Conservation (phyloP, 306 rosid species). For the Sphenostylis stenocarpa region DNA sequence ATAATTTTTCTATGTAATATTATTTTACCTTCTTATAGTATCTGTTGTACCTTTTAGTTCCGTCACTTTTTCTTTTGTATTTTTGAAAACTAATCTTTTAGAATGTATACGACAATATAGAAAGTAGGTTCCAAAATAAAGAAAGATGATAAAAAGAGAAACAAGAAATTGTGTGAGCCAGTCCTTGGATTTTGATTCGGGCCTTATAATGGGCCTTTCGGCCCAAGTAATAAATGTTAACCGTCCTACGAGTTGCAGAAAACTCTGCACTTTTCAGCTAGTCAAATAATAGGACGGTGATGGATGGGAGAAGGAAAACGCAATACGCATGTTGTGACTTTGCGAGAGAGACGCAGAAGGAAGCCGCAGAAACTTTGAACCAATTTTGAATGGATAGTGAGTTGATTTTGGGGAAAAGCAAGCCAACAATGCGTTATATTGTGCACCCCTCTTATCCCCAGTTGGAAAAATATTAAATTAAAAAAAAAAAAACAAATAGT, state of each 20-base stretch:
- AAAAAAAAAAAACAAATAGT: too few relatives aligned
- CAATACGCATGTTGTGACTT: neutral
- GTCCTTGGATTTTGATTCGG: neutral
- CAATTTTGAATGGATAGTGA: neutral
- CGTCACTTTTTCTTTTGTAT: too few relatives aligned
- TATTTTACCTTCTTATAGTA: too few relatives aligned
- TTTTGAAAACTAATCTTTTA: too few relatives aligned
- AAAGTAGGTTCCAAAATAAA: too few relatives aligned
- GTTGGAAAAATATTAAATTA: neutral
- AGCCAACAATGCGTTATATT: neutral
- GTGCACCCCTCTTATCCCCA: neutral
- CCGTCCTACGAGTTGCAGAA: neutral
- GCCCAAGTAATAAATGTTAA: neutral
- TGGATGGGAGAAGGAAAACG: neutral
- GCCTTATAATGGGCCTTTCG: neutral
- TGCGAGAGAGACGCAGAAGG: neutral
- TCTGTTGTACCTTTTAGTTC: too few relatives aligned
- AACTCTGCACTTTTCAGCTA: neutral
- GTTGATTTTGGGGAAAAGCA: neutral
- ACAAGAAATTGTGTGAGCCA: too few relatives aligned
- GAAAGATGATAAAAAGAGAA: too few relatives aligned
- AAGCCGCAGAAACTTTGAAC: slow-evolving; percentile 8
- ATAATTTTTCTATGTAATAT: too few relatives aligned
- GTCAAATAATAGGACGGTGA: neutral
- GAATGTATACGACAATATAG: too few relatives aligned